These are phyloP conservation scores for Pestalotiopsis sp. DNA, from an alignment of 2,329 filamentous ascomycete species.

Conservation along the genomic window DNA sequence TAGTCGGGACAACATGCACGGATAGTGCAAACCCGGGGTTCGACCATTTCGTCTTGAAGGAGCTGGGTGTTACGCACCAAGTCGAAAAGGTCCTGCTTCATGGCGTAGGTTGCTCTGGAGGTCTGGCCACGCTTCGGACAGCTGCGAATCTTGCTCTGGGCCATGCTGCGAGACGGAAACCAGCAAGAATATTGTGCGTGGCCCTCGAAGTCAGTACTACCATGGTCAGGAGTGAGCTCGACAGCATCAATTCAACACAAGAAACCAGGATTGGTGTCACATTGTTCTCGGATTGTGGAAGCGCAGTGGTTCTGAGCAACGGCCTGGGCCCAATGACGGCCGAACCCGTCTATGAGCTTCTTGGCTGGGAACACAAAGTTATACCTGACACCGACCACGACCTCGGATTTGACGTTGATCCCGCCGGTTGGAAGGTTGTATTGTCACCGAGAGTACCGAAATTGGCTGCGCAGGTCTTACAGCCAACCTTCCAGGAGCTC, in stretches of 20 bases:
- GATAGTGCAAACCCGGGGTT: constrained; percentile 71
- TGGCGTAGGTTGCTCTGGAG: constrained; percentile 67
- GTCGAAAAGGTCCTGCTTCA: constrained; percentile 68
- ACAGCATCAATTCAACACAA: constrained; percentile 60
- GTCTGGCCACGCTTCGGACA: constrained; percentile 61
- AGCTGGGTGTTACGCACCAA: constrained; percentile 56
- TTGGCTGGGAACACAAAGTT: constrained; percentile 66
- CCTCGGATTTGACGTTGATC: constrained; percentile 67
- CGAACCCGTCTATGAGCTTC: constrained; percentile 57
- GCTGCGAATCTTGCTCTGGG: constrained; percentile 69
- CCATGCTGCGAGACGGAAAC: constrained; percentile 56
- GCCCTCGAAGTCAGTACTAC: constrained; percentile 65
- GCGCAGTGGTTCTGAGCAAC: constrained; percentile 66
- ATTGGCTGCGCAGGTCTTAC: constrained; percentile 52
- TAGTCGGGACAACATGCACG: constrained; percentile 69
- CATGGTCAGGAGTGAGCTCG: constrained; percentile 65
- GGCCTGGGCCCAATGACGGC: constrained; percentile 50
- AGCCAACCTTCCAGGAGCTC: constrained; percentile 56
- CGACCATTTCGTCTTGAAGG: constrained; percentile 64
- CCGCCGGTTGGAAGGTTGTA: constrained; percentile 68
- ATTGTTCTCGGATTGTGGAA: constrained; percentile 73
- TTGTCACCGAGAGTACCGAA: constrained; percentile 63
- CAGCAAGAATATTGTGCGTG: constrained; percentile 65
- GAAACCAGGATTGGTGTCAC: constrained; percentile 66
- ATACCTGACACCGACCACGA: constrained; percentile 64